A percentile compares a stretch with the other conserved stretches of the same genome.
Evolutionary conservation across 176 grass and related monocot genomes (phyloP).

Genomic region (Leersia perrieri): DNA sequence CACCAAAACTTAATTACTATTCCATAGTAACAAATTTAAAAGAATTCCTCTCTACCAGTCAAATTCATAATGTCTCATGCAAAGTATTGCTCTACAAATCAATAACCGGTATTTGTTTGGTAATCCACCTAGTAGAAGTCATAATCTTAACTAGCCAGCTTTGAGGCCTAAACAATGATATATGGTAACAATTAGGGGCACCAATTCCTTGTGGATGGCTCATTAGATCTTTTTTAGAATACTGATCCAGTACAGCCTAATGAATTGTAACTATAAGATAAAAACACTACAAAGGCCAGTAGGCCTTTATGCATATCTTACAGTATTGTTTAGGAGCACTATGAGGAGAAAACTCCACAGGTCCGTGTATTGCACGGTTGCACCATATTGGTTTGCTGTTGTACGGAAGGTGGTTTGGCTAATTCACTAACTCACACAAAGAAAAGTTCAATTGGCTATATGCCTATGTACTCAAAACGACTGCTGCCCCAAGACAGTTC

Average conservation of each 20-base stretch:
- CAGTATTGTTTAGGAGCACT: not conserved
- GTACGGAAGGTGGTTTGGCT: not conserved
- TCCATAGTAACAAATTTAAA: not conserved
- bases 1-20: not conserved
- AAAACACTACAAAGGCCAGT: not conserved
- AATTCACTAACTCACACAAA: not conserved
- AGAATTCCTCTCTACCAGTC: not conserved
- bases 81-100: not conserved
- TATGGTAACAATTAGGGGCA: not conserved
- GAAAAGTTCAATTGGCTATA: not conserved
- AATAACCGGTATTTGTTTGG: not conserved
- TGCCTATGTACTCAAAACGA: not conserved
- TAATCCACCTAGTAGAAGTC: not conserved
- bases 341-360: not conserved
- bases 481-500: not conserved
- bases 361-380: not conserved
- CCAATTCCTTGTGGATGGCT: not conserved
- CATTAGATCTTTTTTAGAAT: not conserved
- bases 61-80: not conserved
- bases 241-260: not conserved
- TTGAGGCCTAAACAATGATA: not conserved
- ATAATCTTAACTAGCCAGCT: not conserved
- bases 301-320: not conserved
- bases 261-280: not conserved
- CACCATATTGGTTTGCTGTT: not conserved